phyloP scores from a whole-genome alignment of 2,329 filamentous ascomycete species.

The Beauveria australis region DNA sequence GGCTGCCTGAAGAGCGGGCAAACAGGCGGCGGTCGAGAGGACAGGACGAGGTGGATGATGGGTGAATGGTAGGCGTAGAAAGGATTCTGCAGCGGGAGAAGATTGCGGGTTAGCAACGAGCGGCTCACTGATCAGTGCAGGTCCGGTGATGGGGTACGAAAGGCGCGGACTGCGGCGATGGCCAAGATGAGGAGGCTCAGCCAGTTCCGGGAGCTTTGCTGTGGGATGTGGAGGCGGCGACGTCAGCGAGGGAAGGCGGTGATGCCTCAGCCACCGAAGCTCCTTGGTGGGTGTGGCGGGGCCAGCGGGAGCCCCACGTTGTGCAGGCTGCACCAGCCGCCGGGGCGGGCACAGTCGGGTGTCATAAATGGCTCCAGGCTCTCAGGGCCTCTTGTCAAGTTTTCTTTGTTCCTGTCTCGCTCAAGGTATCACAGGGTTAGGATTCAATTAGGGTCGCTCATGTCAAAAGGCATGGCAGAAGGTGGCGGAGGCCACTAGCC shows the following conservation, averaged over 20 bases:
- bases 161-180: neutral
- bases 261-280: slow-evolving; percentile 12
- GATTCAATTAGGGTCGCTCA: neutral
- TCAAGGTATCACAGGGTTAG: neutral
- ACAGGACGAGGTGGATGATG: neutral
- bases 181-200: slow-evolving; percentile 10
- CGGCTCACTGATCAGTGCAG: neutral
- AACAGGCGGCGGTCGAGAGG: neutral
- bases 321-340: neutral
- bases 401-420: neutral
- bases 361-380: neutral
- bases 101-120: neutral
- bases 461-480: neutral
- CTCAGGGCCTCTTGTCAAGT: too few species aligned
- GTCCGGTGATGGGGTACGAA: neutral
- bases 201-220: slow-evolving; percentile 8
- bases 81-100: neutral
- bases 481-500: neutral
- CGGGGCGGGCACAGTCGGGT: neutral
- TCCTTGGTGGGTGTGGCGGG: neutral
- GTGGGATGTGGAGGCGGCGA: slow-evolving; percentile 11
- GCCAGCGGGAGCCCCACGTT: neutral
- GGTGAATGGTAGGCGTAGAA: neutral
- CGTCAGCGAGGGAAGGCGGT: slow-evolving; percentile 13
- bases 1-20: slow-evolving; percentile 3